Evolutionary conservation across 352 stramenopile genomes (phyloP).

Genomic region (Globisporangium acanthophoron): DNA sequence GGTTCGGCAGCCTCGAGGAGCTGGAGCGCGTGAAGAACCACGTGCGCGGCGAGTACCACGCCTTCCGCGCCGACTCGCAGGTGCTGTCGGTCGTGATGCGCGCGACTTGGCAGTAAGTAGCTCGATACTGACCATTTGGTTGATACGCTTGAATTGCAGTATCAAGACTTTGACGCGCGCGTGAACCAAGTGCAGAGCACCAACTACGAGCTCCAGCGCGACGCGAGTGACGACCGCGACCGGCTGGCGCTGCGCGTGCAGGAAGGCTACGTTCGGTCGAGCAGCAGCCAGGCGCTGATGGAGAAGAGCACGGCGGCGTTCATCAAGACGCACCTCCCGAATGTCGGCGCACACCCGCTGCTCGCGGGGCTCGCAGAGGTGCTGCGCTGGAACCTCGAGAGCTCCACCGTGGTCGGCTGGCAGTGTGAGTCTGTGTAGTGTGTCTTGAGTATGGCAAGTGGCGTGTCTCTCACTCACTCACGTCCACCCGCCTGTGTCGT

Average conservation of each 20-base stretch:
- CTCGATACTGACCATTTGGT: background rate
- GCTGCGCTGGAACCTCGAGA: slow-evolving; percentile 60
- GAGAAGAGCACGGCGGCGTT: slow-evolving; percentile 38
- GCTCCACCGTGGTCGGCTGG: slow-evolving; percentile 60
- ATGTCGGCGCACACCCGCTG: slow-evolving; percentile 68
- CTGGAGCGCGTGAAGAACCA: slow-evolving; percentile 65
- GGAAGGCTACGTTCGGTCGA: slow-evolving; percentile 38
- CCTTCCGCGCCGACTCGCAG: slow-evolving; percentile 34
- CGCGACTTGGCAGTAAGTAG: background rate
- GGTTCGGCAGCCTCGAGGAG: slow-evolving; percentile 34
- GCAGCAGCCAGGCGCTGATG: slow-evolving; percentile 28
- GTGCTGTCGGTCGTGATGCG: slow-evolving; percentile 12
- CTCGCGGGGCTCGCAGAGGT: slow-evolving; percentile 46
- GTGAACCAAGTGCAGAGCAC: slow-evolving; percentile 39
- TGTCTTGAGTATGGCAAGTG: background rate
- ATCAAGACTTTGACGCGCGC: slow-evolving; percentile 40
- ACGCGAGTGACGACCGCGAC: slow-evolving; percentile 18
- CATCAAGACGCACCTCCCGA: slow-evolving; percentile 31
- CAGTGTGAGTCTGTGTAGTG: slow-evolving; percentile 30
- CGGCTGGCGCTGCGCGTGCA: slow-evolving; percentile 32
- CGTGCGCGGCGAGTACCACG: slow-evolving; percentile 52
- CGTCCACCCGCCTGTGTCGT: background rate
- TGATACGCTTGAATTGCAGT: slow-evolving; percentile 19
- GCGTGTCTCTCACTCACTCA: background rate
- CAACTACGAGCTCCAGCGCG: slow-evolving; percentile 37